A percentile compares a stretch with the other conserved stretches of the same genome.
phyloP scores from a whole-genome alignment of 805 yeast species.

The Phaffomyces thermotolerans region DNA sequence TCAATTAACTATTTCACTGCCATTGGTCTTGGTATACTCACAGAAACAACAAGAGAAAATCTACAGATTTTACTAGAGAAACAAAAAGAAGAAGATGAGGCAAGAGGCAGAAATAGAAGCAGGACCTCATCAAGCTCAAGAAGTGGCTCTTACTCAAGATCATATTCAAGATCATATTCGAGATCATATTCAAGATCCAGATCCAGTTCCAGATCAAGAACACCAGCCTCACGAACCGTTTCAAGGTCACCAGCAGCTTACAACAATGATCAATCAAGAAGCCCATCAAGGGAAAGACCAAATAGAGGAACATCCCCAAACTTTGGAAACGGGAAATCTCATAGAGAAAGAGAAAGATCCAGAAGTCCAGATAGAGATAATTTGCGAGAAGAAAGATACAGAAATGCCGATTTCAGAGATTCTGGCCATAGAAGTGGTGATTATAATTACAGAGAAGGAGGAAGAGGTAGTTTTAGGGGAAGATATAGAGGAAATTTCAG shows the following conservation, averaged over 20 bases:
- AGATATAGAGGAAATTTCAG: too few species aligned
- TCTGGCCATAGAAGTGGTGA: neutral
- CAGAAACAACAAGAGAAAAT: constrained; percentile 71
- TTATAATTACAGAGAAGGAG: neutral
- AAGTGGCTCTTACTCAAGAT: constrained; percentile 13
- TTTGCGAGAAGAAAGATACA: neutral
- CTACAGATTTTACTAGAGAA: constrained; percentile 29
- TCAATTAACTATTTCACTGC: constrained; percentile 91
- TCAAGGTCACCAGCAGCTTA: constrained; percentile 9
- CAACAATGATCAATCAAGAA: constrained; percentile 7
- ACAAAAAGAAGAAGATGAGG: constrained; percentile 11
- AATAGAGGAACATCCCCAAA: neutral
- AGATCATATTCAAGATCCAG: constrained; percentile 15
- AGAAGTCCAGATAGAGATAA: constrained; percentile 7
- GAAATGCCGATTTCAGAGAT: neutral
- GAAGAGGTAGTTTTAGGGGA: neutral
- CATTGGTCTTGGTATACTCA: constrained; percentile 76
- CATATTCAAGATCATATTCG: constrained; percentile 19
- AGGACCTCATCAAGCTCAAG: constrained; percentile 19
- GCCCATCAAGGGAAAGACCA: constrained; percentile 3
- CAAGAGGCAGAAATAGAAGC: constrained; percentile 18
- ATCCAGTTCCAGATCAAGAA: constrained; percentile 1
- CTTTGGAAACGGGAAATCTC: neutral
- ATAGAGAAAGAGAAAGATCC: constrained; percentile 10
- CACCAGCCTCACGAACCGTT: neutral